phyloP scores from a whole-genome alignment of 257 asterid species.

The Handroanthus guayacan region DNA sequence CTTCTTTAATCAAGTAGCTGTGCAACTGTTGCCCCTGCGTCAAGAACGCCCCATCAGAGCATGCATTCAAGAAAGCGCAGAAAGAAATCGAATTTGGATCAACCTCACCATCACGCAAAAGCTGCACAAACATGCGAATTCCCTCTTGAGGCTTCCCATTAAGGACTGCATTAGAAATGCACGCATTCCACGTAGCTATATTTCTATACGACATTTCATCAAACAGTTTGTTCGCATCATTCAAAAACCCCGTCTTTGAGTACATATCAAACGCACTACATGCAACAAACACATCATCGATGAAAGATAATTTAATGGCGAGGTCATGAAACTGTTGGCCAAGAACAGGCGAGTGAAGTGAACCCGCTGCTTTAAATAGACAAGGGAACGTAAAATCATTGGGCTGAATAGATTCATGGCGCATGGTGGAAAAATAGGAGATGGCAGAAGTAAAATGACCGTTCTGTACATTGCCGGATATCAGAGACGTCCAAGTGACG shows the following conservation, averaged over 20 bases:
- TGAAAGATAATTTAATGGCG: slow-evolving; percentile 56
- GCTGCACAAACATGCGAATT: slow-evolving; percentile 56
- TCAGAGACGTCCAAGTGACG: slow-evolving; percentile 89
- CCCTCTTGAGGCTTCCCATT: slow-evolving; percentile 60
- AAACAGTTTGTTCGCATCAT: slow-evolving; percentile 65
- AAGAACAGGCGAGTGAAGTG: slow-evolving; percentile 47
- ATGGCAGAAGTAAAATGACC: slow-evolving; percentile 68
- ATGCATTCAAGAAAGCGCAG: slow-evolving; percentile 82
- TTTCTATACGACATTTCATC: slow-evolving; percentile 77
- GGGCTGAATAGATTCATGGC: slow-evolving; percentile 64
- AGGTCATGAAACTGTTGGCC: slow-evolving; percentile 78
- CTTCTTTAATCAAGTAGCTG: slow-evolving; percentile 59
- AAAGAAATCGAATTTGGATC: slow-evolving; percentile 77
- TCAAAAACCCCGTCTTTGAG: slow-evolving; percentile 46
- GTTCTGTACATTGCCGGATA: slow-evolving; percentile 83
- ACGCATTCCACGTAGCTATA: slow-evolving; percentile 87
- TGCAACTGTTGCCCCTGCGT: slow-evolving; percentile 74
- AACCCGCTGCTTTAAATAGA: slow-evolving; percentile 75
- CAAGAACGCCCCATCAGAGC: slow-evolving; percentile 64
- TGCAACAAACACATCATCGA: slow-evolving; percentile 69
- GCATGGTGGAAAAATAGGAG: slow-evolving; percentile 60
- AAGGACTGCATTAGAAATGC: slow-evolving; percentile 69
- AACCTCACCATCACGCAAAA: slow-evolving; percentile 48
- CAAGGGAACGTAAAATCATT: slow-evolving; percentile 92
- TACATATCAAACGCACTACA: slow-evolving; percentile 91